These are phyloP conservation scores for Sporothrix mexicana DNA, from an alignment of 2,329 filamentous ascomycete species.

Conservation along the genomic window DNA sequence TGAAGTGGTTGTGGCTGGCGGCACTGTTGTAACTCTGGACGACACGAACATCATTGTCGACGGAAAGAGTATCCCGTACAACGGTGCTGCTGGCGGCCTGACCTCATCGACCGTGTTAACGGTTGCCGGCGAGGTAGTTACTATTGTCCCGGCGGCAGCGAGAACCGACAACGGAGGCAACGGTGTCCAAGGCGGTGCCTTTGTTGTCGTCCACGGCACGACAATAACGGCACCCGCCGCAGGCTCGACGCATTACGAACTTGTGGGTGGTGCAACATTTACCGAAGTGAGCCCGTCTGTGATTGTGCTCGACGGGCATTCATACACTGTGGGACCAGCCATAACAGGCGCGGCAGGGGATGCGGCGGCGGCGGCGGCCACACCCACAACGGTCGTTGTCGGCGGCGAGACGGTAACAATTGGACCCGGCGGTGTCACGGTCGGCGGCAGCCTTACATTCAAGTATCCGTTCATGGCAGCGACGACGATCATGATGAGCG, in stretches of 20 bases:
- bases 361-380: slow-evolving; percentile 46
- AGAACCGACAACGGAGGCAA: background rate
- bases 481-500: slow-evolving; percentile 49
- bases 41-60: slow-evolving; percentile 53
- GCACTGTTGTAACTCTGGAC: slow-evolving; percentile 52
- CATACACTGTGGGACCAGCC: slow-evolving; percentile 58
- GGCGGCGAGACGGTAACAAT: slow-evolving; percentile 53
- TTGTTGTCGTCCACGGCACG: slow-evolving; percentile 48
- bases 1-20: slow-evolving; percentile 55
- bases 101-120: slow-evolving; percentile 45
- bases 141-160: slow-evolving; percentile 51
- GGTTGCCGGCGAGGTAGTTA: slow-evolving; percentile 58
- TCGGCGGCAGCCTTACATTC: slow-evolving; percentile 53
- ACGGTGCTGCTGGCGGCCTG: slow-evolving; percentile 37
- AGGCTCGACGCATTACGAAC: slow-evolving; percentile 51
- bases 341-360: slow-evolving; percentile 52
- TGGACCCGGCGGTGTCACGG: slow-evolving; percentile 55
- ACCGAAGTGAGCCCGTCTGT: slow-evolving; percentile 56
- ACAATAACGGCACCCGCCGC: slow-evolving; percentile 51
- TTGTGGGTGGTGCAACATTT: slow-evolving; percentile 60
- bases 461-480: slow-evolving; percentile 52
- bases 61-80: slow-evolving; percentile 53
- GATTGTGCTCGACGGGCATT: slow-evolving; percentile 57
- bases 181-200: slow-evolving; percentile 40
- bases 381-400: slow-evolving; percentile 50